Base-by-base conservation (phyloP, 176 grass and related monocot species). In the Phyllostachys edulis region DNA sequence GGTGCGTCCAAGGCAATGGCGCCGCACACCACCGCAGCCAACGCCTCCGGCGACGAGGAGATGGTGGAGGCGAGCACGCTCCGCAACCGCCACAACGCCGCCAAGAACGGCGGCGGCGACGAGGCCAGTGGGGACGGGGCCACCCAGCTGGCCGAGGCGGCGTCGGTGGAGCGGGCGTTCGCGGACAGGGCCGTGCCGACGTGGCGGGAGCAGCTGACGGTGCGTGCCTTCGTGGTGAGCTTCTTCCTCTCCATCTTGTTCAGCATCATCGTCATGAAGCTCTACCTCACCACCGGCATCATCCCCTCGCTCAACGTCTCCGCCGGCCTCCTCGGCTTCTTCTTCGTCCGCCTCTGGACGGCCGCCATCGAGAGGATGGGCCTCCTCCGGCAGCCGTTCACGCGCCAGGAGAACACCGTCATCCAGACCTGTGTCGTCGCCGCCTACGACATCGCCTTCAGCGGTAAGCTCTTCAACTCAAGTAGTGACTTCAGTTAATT, bases 271-370 rank as follows among this genome's bases (percentile, higher is more conserved):
- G 87, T 91, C 0, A 94, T 94, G 92, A 97, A 97, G 88, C 92
- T 97, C 11, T 87, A 77, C 83, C 92, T 94, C 73, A 97, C 92
- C 32, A 93, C 88, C 5, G 95, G 95, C 44, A 88, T 97, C 87
- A 88, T 97, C 81, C 95, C 92, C 2, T 97, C 92, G 45, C 90
- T 97, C 71, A 97, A 97, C 85, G 87, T 94, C 86, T 92, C 92
- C 23, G 88, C 92, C 2, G 90, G 92, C 23, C 87, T 97, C 38
- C 88, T 97, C 17, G 75, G 94, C 23, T 91, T 85, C 85, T 86
- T 90, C 85, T 86, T 90, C 69, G 79, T 97, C 23, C 80, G 76
- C 61, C 50, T 85, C 20, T 94, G 90, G 89, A 94, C 84, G 1
- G 80, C 73, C 14, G 41, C 40, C 57, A 41, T 94, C 56, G 92